Conservation (phyloP, 2,329 filamentous ascomycete species). For the Fusarium staphyleae region DNA sequence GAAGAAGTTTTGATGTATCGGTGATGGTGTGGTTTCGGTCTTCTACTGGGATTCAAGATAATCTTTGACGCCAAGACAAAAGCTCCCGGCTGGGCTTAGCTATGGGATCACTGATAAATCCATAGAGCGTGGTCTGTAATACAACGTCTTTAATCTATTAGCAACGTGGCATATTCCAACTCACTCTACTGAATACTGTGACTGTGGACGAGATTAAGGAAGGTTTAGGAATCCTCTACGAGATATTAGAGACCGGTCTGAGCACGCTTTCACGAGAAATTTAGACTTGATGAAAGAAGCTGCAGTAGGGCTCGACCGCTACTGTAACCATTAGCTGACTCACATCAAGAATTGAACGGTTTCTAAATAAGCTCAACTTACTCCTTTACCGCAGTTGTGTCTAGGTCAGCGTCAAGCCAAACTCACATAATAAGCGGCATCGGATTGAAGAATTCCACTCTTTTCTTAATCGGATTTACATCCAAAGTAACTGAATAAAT, state of each 20-base stretch:
- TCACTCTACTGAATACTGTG: constrained; percentile 60
- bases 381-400: too few species aligned
- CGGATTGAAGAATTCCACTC: too few species aligned
- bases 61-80: constrained; percentile 52
- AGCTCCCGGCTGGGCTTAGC: constrained; percentile 52
- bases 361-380: too few species aligned
- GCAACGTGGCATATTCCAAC: constrained; percentile 58
- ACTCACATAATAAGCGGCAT: too few species aligned
- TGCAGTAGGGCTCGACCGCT: too few species aligned
- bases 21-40: constrained; percentile 59
- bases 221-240: constrained; percentile 58
- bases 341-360: too few species aligned
- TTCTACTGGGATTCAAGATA: constrained; percentile 60
- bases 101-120: constrained; percentile 53
- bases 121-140: constrained; percentile 55
- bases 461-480: too few species aligned
- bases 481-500: too few species aligned
- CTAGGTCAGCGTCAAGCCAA: too few species aligned
- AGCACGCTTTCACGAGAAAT: background rate
- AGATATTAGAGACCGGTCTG: constrained; percentile 49
- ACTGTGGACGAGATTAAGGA: constrained; percentile 53
- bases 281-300: too few species aligned
- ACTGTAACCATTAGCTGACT: too few species aligned
- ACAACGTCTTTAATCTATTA: constrained; percentile 56
- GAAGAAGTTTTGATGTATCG: constrained; percentile 59